Evolutionary conservation across 139 green algal genomes (phyloP).

Genomic region (Trebouxia sp.): DNA sequence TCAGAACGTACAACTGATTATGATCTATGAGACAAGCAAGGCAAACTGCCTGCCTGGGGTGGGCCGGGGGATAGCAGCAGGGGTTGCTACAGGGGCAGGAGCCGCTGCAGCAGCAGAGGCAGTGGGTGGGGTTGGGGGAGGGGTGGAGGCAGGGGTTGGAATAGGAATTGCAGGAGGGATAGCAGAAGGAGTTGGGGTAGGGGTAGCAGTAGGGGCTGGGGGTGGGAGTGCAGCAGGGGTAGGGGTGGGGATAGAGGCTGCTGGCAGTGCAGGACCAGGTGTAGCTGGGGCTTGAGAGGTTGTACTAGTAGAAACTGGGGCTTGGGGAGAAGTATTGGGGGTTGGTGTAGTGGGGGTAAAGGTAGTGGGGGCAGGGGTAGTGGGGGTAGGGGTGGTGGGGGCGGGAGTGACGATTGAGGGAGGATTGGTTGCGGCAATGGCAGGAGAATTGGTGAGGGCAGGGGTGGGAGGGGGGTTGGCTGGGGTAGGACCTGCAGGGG

Average conservation of each 20-base stretch:
- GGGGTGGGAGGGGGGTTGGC: neutral
- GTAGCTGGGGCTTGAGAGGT: too few relatives aligned
- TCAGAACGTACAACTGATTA: too few relatives aligned
- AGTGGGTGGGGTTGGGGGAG: neutral
- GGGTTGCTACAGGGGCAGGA: too few relatives aligned
- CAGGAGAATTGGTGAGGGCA: too few relatives aligned
- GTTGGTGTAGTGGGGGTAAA: neutral
- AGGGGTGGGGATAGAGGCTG: neutral
- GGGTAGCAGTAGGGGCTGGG: neutral
- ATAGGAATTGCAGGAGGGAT: neutral
- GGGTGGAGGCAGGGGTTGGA: neutral
- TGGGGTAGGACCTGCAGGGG: neutral
- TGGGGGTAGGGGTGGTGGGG: neutral
- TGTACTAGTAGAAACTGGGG: neutral
- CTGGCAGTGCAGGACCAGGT: neutral
- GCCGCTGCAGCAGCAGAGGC: too few relatives aligned
- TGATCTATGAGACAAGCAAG: too few relatives aligned
- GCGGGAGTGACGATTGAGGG: neutral
- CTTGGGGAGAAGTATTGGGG: neutral
- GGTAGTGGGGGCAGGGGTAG: neutral
- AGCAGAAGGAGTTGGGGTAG: neutral
- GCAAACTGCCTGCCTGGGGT: too few relatives aligned
- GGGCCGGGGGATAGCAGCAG: too few relatives aligned
- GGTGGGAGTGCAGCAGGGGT: neutral
- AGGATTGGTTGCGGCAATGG: too few relatives aligned